Percentiles rank a stretch among this genome's conserved stretches.
phyloP scores from a whole-genome alignment of 768 basidiomycete genomes.

The Boletus fagicola region DNA sequence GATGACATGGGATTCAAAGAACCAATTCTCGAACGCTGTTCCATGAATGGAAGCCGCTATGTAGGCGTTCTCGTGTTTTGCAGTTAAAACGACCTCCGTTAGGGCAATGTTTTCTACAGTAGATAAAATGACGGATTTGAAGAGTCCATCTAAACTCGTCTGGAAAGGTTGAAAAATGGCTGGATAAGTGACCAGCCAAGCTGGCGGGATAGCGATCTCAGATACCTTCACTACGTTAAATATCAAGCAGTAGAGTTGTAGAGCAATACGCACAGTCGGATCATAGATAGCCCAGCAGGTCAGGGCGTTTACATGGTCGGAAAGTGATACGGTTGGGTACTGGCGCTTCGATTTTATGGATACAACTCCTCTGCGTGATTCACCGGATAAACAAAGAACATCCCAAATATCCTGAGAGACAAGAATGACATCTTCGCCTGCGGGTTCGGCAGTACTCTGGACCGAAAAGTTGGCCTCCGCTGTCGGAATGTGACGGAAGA shows the following conservation, averaged over 20 bases:
- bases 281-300: conserved; percentile 37
- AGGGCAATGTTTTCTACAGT: conserved; percentile 36
- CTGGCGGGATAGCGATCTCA: conserved; percentile 37
- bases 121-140: conserved; percentile 21
- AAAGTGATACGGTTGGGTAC: conserved; percentile 1
- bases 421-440: conserved; percentile 28
- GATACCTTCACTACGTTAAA: conserved; percentile 34
- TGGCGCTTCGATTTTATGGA: conserved; percentile 25
- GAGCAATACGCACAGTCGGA: conserved; percentile 37
- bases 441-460: conserved; percentile 5
- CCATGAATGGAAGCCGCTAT: conserved; percentile 36
- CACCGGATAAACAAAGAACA: conserved; percentile 17
- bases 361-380: conserved; percentile 15
- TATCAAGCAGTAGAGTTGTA: not conserved
- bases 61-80: conserved; percentile 51
- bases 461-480: conserved; percentile 31
- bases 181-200: conserved; percentile 39
- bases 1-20: conserved; percentile 42
- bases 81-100: conserved; percentile 52
- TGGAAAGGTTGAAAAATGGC: conserved; percentile 36
- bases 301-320: conserved; percentile 14
- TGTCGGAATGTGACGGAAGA: conserved; percentile 31
- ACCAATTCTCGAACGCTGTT: conserved; percentile 42
- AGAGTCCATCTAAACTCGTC: not conserved
- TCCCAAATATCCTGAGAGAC: conserved; percentile 36